A percentile compares a stretch with the other conserved stretches of the same genome.
These are phyloP conservation scores for Glarea lozoyensis DNA, from an alignment of 495 filamentous ascomycete species.

Conservation along the genomic window DNA sequence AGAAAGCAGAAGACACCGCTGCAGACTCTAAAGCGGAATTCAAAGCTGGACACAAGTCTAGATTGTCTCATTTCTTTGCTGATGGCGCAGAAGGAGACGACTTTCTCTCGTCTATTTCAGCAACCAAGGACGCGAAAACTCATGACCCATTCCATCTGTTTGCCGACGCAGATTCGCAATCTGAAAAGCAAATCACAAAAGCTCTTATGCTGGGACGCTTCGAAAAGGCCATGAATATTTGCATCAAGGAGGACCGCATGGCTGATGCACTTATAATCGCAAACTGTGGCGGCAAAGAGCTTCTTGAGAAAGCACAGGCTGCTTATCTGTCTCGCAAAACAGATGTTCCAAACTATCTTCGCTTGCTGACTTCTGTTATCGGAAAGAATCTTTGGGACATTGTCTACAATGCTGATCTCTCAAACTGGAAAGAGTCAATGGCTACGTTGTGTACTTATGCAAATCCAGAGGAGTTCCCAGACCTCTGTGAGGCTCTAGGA, in stretches of 20 bases:
- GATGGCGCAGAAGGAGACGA: constrained; percentile 64
- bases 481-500: constrained; percentile 92
- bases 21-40: constrained; percentile 23
- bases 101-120: constrained; percentile 68
- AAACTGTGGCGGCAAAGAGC: constrained; percentile 88
- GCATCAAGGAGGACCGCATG: constrained; percentile 77
- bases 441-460: constrained; percentile 92
- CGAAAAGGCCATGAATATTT: constrained; percentile 80
- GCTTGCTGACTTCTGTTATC: constrained; percentile 82
- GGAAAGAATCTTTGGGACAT: constrained; percentile 98
- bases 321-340: constrained; percentile 80
- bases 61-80: constrained; percentile 65
- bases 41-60: constrained; percentile 32
- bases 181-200: constrained; percentile 80
- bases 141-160: constrained; percentile 74
- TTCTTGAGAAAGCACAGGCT: constrained; percentile 88
- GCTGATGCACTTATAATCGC: constrained; percentile 98
- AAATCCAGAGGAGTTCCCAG: constrained; percentile 79
- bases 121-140: constrained; percentile 70
- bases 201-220: constrained; percentile 85
- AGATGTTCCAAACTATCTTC: constrained; percentile 81
- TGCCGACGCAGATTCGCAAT: constrained; percentile 49
- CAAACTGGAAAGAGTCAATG: constrained; percentile 96
- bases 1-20: constrained; percentile 9
- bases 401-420: constrained; percentile 87